These are phyloP conservation scores for Nyssa sinensis DNA, from an alignment of 148 eudicot genomes.

Conservation along the genomic window DNA sequence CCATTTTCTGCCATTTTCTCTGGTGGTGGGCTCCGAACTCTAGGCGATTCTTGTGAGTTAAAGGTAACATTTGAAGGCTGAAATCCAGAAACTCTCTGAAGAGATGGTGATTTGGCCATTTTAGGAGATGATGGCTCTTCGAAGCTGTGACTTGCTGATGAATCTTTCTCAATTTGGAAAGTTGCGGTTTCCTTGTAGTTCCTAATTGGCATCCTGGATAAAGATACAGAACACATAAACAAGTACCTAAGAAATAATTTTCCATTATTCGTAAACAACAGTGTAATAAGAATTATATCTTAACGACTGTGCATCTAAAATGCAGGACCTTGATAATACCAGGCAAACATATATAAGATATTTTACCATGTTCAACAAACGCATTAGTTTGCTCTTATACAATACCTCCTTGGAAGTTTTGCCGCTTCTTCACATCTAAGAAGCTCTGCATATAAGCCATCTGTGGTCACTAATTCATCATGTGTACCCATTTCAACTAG, in stretches of 20 bases:
- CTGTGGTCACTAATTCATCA: slow-evolving; percentile 80
- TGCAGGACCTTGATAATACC: background rate
- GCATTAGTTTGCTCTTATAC: slow-evolving; percentile 8
- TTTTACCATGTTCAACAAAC: slow-evolving; percentile 3
- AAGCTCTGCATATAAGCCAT: slow-evolving; percentile 94
- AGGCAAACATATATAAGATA: background rate
- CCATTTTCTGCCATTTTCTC: slow-evolving; percentile 83
- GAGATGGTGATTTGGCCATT: slow-evolving; percentile 96
- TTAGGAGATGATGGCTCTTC: slow-evolving; percentile 93
- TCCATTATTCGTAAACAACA: background rate
- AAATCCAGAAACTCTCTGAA: slow-evolving; percentile 73
- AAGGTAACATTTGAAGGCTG: slow-evolving; percentile 61
- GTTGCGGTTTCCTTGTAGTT: slow-evolving; percentile 59
- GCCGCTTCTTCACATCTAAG: slow-evolving; percentile 97
- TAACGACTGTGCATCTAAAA: background rate
- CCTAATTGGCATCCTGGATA: slow-evolving; percentile 74
- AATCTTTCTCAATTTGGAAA: slow-evolving; percentile 78
- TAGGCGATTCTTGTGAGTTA: slow-evolving; percentile 80
- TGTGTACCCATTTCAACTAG: slow-evolving; percentile 99
- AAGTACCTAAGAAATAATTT: slow-evolving; percentile 1
- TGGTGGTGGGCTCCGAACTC: slow-evolving; percentile 66
- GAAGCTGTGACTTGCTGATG: slow-evolving; percentile 54
- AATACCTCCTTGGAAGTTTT: slow-evolving; percentile 90
- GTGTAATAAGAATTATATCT: background rate
- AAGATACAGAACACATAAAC: background rate